Evolutionary conservation across 768 basidiomycete genomes (phyloP).

Genomic region (Hygrocybe punicea): DNA sequence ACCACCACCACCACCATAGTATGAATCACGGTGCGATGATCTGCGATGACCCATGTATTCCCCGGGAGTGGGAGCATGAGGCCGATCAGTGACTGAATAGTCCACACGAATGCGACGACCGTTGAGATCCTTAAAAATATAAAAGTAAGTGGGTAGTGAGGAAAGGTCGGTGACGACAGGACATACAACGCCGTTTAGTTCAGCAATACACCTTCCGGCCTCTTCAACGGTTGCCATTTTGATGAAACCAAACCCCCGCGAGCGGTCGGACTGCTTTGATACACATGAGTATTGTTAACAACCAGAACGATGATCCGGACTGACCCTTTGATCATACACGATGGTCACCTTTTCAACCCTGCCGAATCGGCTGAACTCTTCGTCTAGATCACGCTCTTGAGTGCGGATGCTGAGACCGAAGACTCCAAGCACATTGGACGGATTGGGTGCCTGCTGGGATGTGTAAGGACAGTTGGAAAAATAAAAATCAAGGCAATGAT

Average conservation of each 20-base stretch:
- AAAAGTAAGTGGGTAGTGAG: slow-evolving; percentile 5
- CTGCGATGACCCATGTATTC: slow-evolving; percentile 96
- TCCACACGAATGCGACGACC: slow-evolving; percentile 96
- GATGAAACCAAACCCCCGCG: slow-evolving; percentile 97
- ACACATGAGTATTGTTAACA: slow-evolving; percentile 11
- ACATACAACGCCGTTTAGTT: slow-evolving; percentile 88
- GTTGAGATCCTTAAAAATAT: slow-evolving; percentile 69
- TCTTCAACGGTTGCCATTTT: slow-evolving; percentile 89
- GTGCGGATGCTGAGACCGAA: slow-evolving; percentile 97
- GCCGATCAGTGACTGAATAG: slow-evolving; percentile 89
- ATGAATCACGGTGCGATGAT: slow-evolving; percentile 38
- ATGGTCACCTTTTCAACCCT: slow-evolving; percentile 93
- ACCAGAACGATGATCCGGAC: slow-evolving; percentile 31
- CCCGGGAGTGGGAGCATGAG: slow-evolving; percentile 94
- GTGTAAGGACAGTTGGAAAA: slow-evolving; percentile 33
- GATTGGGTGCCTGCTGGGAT: slow-evolving; percentile 74
- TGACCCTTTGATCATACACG: slow-evolving; percentile 92
- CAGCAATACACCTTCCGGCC: slow-evolving; percentile 80
- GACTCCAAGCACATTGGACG: slow-evolving; percentile 89
- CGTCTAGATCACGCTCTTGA: slow-evolving; percentile 88
- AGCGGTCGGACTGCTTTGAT: slow-evolving; percentile 74
- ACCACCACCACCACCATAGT: slow-evolving; percentile 28
- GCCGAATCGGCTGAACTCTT: slow-evolving; percentile 87
- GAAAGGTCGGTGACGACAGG: background rate
- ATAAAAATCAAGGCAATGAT: slow-evolving; percentile 12